Base-by-base conservation (phyloP, 2,329 filamentous ascomycete species). In the Furcasterigmium sp. region DNA sequence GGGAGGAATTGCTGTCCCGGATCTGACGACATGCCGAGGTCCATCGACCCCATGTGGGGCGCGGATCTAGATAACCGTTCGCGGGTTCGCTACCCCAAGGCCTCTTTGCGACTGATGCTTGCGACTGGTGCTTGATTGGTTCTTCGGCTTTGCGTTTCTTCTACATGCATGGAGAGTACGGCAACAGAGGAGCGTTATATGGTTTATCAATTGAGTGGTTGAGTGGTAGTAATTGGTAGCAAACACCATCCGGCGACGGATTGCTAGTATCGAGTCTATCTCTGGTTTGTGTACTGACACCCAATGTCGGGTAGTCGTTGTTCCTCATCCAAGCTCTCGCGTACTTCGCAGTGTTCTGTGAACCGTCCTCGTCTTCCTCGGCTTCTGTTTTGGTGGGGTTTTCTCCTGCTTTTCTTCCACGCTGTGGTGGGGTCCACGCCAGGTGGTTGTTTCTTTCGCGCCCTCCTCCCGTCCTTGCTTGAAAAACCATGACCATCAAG, bases 221-320 rank as follows among this genome's bases (percentile, higher is more conserved):
- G 18, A 35, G 15, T 35, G n/a, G n/a, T n/a, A n/a, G n/a, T n/a
- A n/a, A n/a, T n/a, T n/a, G n/a, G n/a, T n/a, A 35, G n/a, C 15
- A 35, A 36, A 37, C 39, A 57, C 32, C 53, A 67, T 68, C 66
- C 65, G 62, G 66, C 57, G 63, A 61, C 63, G 58, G 63, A 67
- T 57, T 59, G 60, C 59, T 57, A 57, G 58, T 52, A 52, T 56
- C 59, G 49, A 56, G 52, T 70, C 64, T 70, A 67, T 63, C 57
- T 57, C 57, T 15, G 17, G 32, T 10, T 35, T 17, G 15, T 26
- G 23, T 7, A 26, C 11, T 26, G 23, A n/a, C n/a, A n/a, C n/a
- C n/a, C n/a, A n/a, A n/a, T n/a, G n/a, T n/a, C n/a, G n/a, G n/a
- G n/a, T n/a, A n/a, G n/a, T n/a, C n/a, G n/a, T n/a, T n/a, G n/a